phyloP scores from a whole-genome alignment of 805 yeast species.

The Wickerhamomyces ciferrii region DNA sequence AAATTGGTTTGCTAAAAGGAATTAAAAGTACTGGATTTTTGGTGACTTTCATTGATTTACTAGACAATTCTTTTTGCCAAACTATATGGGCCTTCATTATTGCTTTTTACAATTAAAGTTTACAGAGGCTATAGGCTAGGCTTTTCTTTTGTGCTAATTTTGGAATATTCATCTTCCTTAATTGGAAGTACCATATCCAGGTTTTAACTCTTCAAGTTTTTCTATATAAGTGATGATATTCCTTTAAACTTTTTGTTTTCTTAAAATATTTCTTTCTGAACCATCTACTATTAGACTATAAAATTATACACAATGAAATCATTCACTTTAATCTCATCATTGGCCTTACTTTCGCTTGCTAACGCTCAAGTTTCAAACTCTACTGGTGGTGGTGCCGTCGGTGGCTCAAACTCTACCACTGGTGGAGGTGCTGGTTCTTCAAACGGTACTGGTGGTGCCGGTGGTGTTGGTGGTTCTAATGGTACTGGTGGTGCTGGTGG shows the following conservation, averaged over 20 bases:
- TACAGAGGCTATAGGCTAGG: neutral
- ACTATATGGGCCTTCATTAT: no score
- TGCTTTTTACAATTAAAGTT: neutral
- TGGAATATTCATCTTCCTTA: neutral
- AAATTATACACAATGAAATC: neutral
- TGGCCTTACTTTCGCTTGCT: neutral
- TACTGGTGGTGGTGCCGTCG: neutral
- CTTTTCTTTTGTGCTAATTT: neutral
- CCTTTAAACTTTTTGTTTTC: neutral
- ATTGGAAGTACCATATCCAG: no score
- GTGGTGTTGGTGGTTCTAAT: neutral
- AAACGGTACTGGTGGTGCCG: constrained; percentile 1
- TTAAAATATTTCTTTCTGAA: neutral
- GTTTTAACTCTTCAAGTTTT: no score
- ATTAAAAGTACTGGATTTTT: no score
- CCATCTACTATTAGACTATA: neutral
- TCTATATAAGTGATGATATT: neutral
- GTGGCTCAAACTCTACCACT: neutral
- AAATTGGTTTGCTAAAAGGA: neutral
- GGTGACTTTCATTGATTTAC: no score
- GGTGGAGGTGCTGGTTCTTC: neutral
- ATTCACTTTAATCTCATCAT: neutral
- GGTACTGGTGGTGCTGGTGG: constrained; percentile 2
- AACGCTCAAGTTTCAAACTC: neutral
- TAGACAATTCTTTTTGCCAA: no score